Base-by-base conservation (phyloP, 345 rosid genomes). In the Citrus reticulata region DNA sequence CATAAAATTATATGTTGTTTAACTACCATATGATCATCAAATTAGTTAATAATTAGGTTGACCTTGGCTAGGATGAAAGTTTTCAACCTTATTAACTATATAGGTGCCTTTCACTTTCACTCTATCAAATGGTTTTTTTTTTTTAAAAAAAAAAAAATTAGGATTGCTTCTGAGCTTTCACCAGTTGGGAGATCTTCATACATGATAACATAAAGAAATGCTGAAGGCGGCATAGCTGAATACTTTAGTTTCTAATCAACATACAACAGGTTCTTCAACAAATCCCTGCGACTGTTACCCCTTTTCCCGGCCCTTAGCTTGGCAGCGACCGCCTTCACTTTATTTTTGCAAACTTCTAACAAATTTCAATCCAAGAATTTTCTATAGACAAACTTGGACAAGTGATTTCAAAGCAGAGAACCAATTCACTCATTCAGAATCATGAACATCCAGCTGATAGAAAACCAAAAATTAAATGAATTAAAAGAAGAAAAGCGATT, bases 301-400 rank as follows among this genome's bases (percentile, higher is more conserved):
- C 1, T 30, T 59, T 49, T 37, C 54, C 68, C 34, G 34, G 34
- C 34, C 37, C 68, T 75, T 79, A 79, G 70, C 82, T 68, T 34
- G 25, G 54, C 69, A 51, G 58, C 25, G 67, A 68, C 63, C 20
- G n/a, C 81, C 73, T 64, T 63, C 72, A 24, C 68, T 81, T 72
- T 67, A 70, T 67, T 77, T 77, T 66, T 67, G 71, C 40, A 60
- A 68, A 78, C 76, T 64, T 72, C 78, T 74, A 77, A 78, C 22
- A 68, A 30, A 64, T 70, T 57, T 75, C 64, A 70, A 75, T 82
- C 77, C 73, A 69, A 63, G 66, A 51, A 39, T 77, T 7, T 68
- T 68, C 84, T 37, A 67, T 62, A 74, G 60, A 68, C 75, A 78
- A 74, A 68, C 76, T 68, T 74, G 30, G 64, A 54, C 40, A 29